These are phyloP conservation scores for Saprolegnia parasitica DNA, from an alignment of 352 stramenopile species.

Conservation along the genomic window DNA sequence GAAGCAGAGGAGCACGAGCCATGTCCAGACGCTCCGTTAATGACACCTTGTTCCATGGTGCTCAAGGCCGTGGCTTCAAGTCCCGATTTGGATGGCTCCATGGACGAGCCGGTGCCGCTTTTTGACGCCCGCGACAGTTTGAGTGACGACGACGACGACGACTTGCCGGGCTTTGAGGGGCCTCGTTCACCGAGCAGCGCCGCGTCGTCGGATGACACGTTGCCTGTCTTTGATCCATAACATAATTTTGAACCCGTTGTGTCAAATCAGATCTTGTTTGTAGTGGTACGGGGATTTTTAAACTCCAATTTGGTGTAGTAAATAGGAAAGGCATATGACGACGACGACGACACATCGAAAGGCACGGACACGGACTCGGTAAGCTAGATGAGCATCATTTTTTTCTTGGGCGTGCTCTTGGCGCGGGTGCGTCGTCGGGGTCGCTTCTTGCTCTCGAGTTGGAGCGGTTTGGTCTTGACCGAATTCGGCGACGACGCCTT, in stretches of 20 bases:
- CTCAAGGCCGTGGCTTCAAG: too few species aligned
- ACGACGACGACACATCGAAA: not conserved
- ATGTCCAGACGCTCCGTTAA: too few species aligned
- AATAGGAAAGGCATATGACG: not conserved
- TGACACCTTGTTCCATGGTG: too few species aligned
- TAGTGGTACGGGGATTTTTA: too few species aligned
- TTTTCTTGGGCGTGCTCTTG: slow-evolving; percentile 17
- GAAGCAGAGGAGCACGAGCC: too few species aligned
- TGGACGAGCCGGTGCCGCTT: too few species aligned
- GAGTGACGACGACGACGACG: not conserved
- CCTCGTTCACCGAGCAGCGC: too few species aligned
- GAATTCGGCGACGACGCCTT: not conserved
- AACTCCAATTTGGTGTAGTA: too few species aligned
- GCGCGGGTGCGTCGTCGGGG: slow-evolving; percentile 12
- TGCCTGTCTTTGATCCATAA: too few species aligned
- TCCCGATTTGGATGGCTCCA: too few species aligned
- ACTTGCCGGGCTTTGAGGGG: not conserved
- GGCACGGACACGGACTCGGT: not conserved
- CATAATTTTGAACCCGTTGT: not conserved
- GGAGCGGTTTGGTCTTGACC: not conserved
- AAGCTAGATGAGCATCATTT: slow-evolving; percentile 4
- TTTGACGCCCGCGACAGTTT: too few species aligned
- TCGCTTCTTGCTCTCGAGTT: slow-evolving; percentile 9
- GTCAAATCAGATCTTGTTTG: not conserved
- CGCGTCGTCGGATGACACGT: too few species aligned